Base-by-base conservation (phyloP, 1,139 yeast genomes). In the Saccharomyces pastorianus region DNA sequence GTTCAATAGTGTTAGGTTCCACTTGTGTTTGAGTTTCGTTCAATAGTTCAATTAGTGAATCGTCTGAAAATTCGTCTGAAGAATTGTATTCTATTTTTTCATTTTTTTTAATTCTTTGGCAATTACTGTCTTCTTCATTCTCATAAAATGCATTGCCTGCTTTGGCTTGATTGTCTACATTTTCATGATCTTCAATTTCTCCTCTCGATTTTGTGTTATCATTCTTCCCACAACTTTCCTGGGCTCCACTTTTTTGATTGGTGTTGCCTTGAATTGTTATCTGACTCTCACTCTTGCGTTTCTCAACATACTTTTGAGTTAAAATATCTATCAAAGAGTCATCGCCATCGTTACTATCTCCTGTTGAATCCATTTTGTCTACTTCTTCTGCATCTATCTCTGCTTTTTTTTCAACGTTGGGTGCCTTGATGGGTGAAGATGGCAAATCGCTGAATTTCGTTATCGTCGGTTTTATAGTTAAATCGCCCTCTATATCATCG, bases 281-380 rank as follows among this genome's bases (percentile, higher is more conserved):
- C 11, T 47, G 20, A 17, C 8, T 14, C n/a, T 42, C 47, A 23
- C 20, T 41, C 50, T 44, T 48, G 17, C 29, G 32, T 23, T 47
- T 52, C 31, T 57, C 53, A 23, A 57, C 34, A 28, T 50, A 56
- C 25, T 57, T 57, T 48, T 64, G 65, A 6, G 66, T 61, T 11
- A 64, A 49, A n/a, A 62, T 55, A 20, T 63, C 60, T 38, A 64
- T 61, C 48, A 64, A 50, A 2, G 66, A 62, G 31, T 64, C 66
- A 31, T 64, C 64, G n/a, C 58, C 66, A 17, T 60, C 64, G 47
- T 54, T 28, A 31, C 44, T 47, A 26, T 50, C 53, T 2, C 23
- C 28, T 14, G 41, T 34, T 23, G 29, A 14, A 29, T 47, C 13
- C 28, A 38, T n/a, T 11, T 51, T 31, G 3, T 14, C 25, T 23